Conservation (phyloP, 2,329 filamentous ascomycete genomes). For the Penicillium frequentans region DNA sequence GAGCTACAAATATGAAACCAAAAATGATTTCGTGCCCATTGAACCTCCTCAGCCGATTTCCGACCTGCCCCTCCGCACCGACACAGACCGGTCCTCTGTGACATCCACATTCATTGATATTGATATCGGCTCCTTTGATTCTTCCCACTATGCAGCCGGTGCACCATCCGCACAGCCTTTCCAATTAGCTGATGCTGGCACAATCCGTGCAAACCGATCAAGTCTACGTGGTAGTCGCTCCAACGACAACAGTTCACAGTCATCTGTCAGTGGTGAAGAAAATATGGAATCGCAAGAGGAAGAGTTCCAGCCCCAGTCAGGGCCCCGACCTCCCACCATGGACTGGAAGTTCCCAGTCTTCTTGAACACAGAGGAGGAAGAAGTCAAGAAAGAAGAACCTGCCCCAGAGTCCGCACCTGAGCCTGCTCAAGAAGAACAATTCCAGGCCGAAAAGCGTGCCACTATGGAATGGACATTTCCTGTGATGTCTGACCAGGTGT, state of each 20-base stretch:
- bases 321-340: slow-evolving; percentile 47
- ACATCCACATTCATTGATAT: slow-evolving; percentile 55
- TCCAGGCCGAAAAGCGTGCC: slow-evolving; percentile 36
- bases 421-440: slow-evolving; percentile 19
- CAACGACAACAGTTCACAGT: slow-evolving; percentile 33
- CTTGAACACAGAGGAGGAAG: slow-evolving; percentile 12
- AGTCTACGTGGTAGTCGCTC: slow-evolving; percentile 47
- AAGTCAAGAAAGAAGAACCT: slow-evolving; percentile 4
- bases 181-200: slow-evolving; percentile 54
- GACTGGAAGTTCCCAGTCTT: slow-evolving; percentile 48
- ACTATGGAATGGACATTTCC: slow-evolving; percentile 59
- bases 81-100: slow-evolving; percentile 49
- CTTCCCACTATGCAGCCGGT: slow-evolving; percentile 52
- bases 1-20: slow-evolving; percentile 59
- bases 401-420: neutral
- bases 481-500: slow-evolving; percentile 31
- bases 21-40: slow-evolving; percentile 50
- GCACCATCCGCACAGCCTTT: slow-evolving; percentile 53
- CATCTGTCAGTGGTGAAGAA: slow-evolving; percentile 30
- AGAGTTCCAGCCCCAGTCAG: slow-evolving; percentile 32
- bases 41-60: slow-evolving; percentile 47
- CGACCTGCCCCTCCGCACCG: slow-evolving; percentile 54
- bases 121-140: slow-evolving; percentile 56
- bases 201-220: slow-evolving; percentile 56
- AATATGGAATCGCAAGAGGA: slow-evolving; percentile 28